Evolutionary conservation across 163 green algal genomes (phyloP).

Genomic region (Scenedesmus sp.): DNA sequence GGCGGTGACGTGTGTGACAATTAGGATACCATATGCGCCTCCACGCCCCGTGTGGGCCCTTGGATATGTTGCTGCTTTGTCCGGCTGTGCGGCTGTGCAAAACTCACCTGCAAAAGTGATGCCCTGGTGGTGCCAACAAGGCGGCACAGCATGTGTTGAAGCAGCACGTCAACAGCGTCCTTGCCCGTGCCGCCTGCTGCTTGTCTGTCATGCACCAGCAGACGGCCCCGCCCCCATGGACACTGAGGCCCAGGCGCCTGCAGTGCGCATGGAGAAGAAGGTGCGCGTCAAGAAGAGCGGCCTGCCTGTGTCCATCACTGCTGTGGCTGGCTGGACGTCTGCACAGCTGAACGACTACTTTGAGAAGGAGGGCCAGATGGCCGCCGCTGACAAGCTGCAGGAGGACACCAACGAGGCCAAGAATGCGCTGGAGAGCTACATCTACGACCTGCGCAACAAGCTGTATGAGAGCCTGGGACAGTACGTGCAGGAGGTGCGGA

Average conservation of each 20-base stretch:
- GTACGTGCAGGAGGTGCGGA: slow-evolving; percentile 51
- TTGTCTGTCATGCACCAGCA: background rate
- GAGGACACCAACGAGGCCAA: slow-evolving; percentile 91
- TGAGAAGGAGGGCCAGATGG: slow-evolving; percentile 82
- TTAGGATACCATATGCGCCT: too few relatives aligned
- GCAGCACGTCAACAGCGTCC: too few relatives aligned
- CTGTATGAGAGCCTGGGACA: slow-evolving; percentile 70
- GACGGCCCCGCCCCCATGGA: slow-evolving; percentile 76
- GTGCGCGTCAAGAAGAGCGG: slow-evolving; percentile 82
- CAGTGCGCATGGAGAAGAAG: slow-evolving; percentile 67
- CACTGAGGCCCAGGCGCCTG: slow-evolving; percentile 55
- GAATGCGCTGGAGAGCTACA: slow-evolving; percentile 78
- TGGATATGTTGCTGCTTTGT: too few relatives aligned
- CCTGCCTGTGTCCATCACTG: slow-evolving; percentile 69
- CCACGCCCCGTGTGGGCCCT: too few relatives aligned
- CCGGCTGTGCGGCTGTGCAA: too few relatives aligned
- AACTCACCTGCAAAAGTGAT: too few relatives aligned
- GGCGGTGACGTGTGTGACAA: too few relatives aligned
- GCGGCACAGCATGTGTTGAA: too few relatives aligned
- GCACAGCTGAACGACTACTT: slow-evolving; percentile 70
- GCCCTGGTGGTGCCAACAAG: too few relatives aligned
- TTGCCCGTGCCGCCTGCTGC: background rate
- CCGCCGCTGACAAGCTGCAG: slow-evolving; percentile 77
- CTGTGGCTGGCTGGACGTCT: slow-evolving; percentile 41
- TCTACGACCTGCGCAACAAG: slow-evolving; percentile 92